Evolutionary conservation across 768 basidiomycete genomes (phyloP).

Genomic region (Kwoniella pini): DNA sequence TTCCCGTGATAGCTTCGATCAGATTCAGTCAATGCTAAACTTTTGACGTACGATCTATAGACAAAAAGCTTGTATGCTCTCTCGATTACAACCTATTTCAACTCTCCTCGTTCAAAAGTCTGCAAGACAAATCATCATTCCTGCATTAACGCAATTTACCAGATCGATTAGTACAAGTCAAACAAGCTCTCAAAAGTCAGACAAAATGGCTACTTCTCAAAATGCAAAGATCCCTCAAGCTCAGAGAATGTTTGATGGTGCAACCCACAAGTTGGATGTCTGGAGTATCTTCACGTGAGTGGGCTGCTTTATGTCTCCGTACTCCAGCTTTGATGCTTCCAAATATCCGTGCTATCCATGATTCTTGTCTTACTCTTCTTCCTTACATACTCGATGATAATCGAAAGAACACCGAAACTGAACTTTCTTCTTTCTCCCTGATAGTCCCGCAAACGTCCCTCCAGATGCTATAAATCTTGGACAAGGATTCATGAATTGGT

Average conservation of each 20-base stretch:
- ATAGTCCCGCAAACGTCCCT: conserved; percentile 77
- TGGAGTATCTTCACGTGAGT: conserved; percentile 55
- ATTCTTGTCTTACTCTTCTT: too few relatives aligned
- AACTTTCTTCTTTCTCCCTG: background rate
- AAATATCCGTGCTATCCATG: too few relatives aligned
- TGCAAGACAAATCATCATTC: background rate
- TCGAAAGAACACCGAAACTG: too few relatives aligned
- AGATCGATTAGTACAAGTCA: background rate
- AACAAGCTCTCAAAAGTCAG: background rate
- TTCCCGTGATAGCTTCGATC: too few relatives aligned
- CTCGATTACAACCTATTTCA: background rate
- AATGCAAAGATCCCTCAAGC: conserved; percentile 43
- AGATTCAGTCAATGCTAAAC: too few relatives aligned
- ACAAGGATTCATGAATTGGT: conserved; percentile 59
- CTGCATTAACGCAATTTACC: background rate
- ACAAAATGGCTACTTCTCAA: conserved; percentile 26
- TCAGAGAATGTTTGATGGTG: conserved; percentile 47
- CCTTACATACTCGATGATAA: too few relatives aligned
- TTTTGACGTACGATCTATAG: background rate
- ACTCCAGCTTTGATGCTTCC: too few relatives aligned
- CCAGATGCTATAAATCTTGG: conserved; percentile 93
- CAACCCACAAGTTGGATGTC: conserved; percentile 53
- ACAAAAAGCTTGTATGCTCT: conserved; percentile 6
- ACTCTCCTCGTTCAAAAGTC: background rate
- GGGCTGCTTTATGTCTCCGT: background rate